Base-by-base conservation (phyloP, 495 filamentous ascomycete species). In the Trichoderma reesei region DNA sequence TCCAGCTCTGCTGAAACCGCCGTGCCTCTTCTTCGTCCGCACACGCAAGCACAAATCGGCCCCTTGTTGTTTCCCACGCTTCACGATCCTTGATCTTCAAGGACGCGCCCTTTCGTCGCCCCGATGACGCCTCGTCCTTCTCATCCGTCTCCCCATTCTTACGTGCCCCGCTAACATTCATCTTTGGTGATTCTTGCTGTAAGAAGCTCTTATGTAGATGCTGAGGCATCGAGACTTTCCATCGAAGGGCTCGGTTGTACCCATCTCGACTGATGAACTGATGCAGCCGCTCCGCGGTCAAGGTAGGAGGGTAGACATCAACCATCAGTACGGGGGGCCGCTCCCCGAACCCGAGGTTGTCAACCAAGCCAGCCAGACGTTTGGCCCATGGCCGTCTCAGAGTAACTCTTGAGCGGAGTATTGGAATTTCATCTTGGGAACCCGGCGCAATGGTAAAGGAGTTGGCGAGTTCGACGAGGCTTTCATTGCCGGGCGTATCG, bases 391-490 rank as follows among this genome's bases (percentile, higher is more conserved):
- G 65, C 11, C 66, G 72, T n/a, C 71, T 65, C 36, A 74, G 70
- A 65, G 67, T 1, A 20, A 20, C 64, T 14, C 26, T 63, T 42
- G 64, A 67, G 46, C n/a, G 31, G 3, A 71, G 42, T 11, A 73
- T 56, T 34, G 65, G 20, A 33, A 66, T 64, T 3, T 44, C 42
- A 26, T 3, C 38, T 66, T 68, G 70, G 39, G 71, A 72, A 2
- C 79, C 74, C 18, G 84, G 80, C 2, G 78, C 72, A 6, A 87
- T 74, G 13, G 83, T 77, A 70, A 83, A 87, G n/a, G 72, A 68
- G 37, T 73, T 67, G 1, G 84, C 66, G 0, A 76, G 63, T 6
- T 67, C 64, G 20, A 79, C 69, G 3, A 80, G 67, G 66, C 85
- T 80, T 65, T 80, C 75, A 60, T 79, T 82, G 13, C 75, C 64